Evolutionary conservation across 108 stramenopile species (phyloP).

Genomic region (Conticribra weissflogii): DNA sequence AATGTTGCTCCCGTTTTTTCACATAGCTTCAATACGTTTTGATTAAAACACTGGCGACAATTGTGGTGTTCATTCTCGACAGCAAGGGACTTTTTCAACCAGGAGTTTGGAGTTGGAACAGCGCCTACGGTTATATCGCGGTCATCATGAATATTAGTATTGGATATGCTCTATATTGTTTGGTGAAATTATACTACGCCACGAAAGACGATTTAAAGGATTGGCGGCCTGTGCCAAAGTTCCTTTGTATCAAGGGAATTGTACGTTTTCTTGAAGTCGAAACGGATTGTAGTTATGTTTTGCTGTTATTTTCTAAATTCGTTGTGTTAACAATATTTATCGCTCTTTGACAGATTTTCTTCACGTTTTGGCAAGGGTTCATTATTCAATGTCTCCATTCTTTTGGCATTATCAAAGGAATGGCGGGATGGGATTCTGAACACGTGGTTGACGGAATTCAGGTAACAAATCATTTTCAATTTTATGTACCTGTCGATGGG

Average conservation of each 20-base stretch:
- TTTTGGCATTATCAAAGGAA: slow-evolving; percentile 32
- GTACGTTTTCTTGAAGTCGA: slow-evolving; percentile 19
- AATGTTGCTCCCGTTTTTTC: slow-evolving; percentile 43
- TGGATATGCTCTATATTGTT: slow-evolving; percentile 60
- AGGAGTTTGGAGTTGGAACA: slow-evolving; percentile 39
- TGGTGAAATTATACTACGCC: slow-evolving; percentile 55
- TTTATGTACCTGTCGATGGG: no score
- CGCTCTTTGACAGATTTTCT: slow-evolving; percentile 33
- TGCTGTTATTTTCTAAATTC: neutral
- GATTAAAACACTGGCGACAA: slow-evolving; percentile 50
- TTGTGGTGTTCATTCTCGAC: slow-evolving; percentile 32
- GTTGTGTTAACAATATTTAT: neutral
- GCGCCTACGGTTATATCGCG: slow-evolving; percentile 31
- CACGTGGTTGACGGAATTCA: slow-evolving; percentile 45
- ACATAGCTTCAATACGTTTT: slow-evolving; percentile 76
- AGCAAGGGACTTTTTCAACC: slow-evolving; percentile 30
- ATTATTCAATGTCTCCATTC: slow-evolving; percentile 28
- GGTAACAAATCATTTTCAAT: slow-evolving; percentile 6
- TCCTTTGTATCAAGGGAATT: slow-evolving; percentile 68
- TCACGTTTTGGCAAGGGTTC: slow-evolving; percentile 69
- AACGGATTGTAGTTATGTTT: neutral
- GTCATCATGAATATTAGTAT: slow-evolving; percentile 52
- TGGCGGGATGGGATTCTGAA: slow-evolving; percentile 40
- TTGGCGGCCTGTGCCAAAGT: slow-evolving; percentile 65
- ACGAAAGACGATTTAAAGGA: slow-evolving; percentile 53